These are phyloP conservation scores for Vairimorpha ceranae DNA, from an alignment of 371 early-diverging fungal species.

Conservation along the genomic window DNA sequence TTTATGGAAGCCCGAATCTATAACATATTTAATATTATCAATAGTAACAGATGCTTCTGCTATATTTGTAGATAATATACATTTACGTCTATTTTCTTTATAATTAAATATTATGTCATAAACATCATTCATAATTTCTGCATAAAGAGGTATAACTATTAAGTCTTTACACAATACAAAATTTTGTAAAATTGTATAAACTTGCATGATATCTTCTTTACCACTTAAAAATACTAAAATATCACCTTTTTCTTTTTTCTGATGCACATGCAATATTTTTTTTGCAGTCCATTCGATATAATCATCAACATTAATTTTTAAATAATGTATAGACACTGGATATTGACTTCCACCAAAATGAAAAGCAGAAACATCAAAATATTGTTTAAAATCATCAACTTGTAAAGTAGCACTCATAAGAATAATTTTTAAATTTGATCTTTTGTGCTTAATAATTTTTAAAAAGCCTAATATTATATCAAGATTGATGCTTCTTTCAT, in stretches of 20 bases:
- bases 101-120: conserved; percentile 25
- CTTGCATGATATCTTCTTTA: conserved; percentile 42
- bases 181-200: conserved; percentile 3
- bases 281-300: conserved; percentile 32
- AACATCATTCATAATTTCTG: conserved; percentile 58
- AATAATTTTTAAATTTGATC: conserved; percentile 60
- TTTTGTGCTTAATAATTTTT: conserved; percentile 20
- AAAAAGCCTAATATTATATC: conserved; percentile 40
- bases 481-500: conserved; percentile 47
- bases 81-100: conserved; percentile 41
- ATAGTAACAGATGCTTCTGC: conserved; percentile 58
- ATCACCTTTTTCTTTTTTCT: conserved; percentile 20
- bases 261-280: conserved; percentile 29
- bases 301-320: conserved; percentile 28
- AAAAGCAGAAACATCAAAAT: conserved; percentile 69
- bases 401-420: conserved; percentile 77
- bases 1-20: conserved; percentile 69
- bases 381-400: conserved; percentile 66
- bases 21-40: conserved; percentile 51
- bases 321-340: conserved; percentile 67
- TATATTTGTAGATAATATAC: conserved; percentile 55
- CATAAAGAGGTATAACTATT: conserved; percentile 41
- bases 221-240: conserved; percentile 57
- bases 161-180: not conserved
- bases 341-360: conserved; percentile 72